phyloP scores from a whole-genome alignment of 2,329 filamentous ascomycete species.

The Colletotrichum truncatum region DNA sequence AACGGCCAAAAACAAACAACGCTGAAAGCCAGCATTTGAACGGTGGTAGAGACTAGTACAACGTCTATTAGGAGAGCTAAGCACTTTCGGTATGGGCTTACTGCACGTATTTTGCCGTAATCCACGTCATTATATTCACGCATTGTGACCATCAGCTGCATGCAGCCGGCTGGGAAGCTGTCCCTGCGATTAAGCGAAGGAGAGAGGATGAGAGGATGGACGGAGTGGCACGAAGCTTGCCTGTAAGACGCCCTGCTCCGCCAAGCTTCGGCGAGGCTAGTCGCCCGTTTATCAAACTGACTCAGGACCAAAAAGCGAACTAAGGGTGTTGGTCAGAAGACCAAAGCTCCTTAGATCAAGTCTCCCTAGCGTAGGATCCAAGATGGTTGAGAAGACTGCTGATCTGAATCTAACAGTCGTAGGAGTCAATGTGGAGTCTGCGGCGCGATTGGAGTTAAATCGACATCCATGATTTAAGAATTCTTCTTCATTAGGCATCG shows the following conservation, averaged over 20 bases:
- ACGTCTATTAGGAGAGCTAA: neutral
- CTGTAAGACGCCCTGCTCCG: too few species aligned
- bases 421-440: too few species aligned
- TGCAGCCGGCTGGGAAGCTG: neutral
- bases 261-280: too few species aligned
- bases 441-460: too few species aligned
- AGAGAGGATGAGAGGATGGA: too few species aligned
- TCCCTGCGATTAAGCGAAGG: too few species aligned
- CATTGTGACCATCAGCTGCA: neutral
- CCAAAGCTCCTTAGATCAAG: neutral
- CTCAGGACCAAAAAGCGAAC: neutral
- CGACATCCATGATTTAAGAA: too few species aligned
- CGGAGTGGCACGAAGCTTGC: too few species aligned
- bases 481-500: too few species aligned
- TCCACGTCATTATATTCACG: neutral
- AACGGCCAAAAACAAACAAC: neutral
- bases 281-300: too few species aligned
- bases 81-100: neutral
- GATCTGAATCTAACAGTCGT: neutral
- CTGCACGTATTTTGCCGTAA: neutral
- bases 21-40: neutral
- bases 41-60: neutral
- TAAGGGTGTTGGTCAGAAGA: neutral
- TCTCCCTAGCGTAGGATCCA: neutral
- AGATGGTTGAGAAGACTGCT: neutral